Evolutionary conservation across 202 grass and related monocot genomes (phyloP).

Genomic region (Carex arenaria): DNA sequence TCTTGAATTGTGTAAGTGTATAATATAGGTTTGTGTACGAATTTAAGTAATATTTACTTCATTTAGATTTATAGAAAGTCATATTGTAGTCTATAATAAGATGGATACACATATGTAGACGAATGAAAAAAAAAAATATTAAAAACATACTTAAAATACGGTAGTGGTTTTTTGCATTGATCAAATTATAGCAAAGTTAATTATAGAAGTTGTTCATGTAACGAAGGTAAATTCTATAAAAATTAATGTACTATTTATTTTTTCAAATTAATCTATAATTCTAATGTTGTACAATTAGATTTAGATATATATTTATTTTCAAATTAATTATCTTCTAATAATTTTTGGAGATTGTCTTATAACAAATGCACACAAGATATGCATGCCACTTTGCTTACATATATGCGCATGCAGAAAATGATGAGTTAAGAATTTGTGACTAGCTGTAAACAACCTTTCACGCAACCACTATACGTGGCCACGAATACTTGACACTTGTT

Average conservation of each 20-base stretch:
- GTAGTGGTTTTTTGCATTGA: no score
- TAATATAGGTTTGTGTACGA: no score
- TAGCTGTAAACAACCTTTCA: conserved; percentile 20
- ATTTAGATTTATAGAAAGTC: background rate
- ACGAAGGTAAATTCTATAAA: no score
- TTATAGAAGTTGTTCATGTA: no score
- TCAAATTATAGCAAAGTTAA: no score
- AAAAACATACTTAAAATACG: background rate
- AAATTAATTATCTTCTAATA: background rate
- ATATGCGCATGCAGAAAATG: background rate
- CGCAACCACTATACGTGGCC: background rate
- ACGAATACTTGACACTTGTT: background rate
- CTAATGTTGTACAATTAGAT: background rate
- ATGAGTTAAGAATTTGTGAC: background rate
- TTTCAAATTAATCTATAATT: background rate
- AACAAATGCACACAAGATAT: background rate
- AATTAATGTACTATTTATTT: background rate
- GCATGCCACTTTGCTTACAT: background rate
- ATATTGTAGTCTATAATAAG: background rate
- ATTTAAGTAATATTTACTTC: background rate
- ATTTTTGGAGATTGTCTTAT: background rate
- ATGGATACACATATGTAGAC: background rate
- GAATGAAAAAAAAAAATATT: background rate
- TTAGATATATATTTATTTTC: background rate
- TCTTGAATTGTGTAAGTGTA: background rate